A percentile compares a stretch with the other conserved stretches of the same genome.
phyloP scores from a whole-genome alignment of 805 yeast species.

The Hanseniaspora lindneri region DNA sequence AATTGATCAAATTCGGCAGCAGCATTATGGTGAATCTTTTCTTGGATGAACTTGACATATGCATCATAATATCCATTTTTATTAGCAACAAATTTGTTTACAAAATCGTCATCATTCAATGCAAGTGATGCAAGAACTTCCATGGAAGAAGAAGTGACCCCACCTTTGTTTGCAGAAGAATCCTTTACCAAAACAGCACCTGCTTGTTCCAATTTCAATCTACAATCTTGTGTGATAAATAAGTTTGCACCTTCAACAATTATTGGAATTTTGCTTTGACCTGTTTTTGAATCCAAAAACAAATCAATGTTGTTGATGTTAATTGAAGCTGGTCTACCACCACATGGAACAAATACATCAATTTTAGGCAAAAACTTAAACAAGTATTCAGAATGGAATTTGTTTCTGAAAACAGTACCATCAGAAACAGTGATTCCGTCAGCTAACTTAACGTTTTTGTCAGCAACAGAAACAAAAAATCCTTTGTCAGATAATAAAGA shows the following conservation, averaged over 20 bases:
- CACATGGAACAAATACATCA: constrained; percentile 92
- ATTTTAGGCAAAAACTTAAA: constrained; percentile 52
- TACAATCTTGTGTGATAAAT: constrained; percentile 90
- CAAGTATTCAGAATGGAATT: constrained; percentile 63
- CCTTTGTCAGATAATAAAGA: constrained; percentile 62
- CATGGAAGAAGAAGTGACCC: constrained; percentile 91
- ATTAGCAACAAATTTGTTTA: constrained; percentile 56
- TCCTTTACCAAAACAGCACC: constrained; percentile 85
- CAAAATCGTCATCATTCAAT: constrained; percentile 73
- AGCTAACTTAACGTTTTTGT: constrained; percentile 65
- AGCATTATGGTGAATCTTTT: constrained; percentile 65
- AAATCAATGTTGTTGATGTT: constrained; percentile 68
- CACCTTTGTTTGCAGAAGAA: constrained; percentile 96
- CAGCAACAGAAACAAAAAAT: constrained; percentile 75
- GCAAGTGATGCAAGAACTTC: constrained; percentile 92
- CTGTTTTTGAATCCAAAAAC: constrained; percentile 63
- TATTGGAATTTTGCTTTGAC: constrained; percentile 67
- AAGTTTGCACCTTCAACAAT: constrained; percentile 96
- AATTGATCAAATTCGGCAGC: constrained; percentile 71
- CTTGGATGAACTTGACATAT: constrained; percentile 80
- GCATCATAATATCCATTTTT: constrained; percentile 44
- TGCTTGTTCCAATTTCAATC: constrained; percentile 69
- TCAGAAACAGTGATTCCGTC: constrained; percentile 55
- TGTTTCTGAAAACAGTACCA: constrained; percentile 83
- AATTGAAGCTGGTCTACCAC: constrained; percentile 96